These are phyloP conservation scores for Globisporangium spinosum DNA, from an alignment of 352 stramenopile genomes.

Conservation along the genomic window DNA sequence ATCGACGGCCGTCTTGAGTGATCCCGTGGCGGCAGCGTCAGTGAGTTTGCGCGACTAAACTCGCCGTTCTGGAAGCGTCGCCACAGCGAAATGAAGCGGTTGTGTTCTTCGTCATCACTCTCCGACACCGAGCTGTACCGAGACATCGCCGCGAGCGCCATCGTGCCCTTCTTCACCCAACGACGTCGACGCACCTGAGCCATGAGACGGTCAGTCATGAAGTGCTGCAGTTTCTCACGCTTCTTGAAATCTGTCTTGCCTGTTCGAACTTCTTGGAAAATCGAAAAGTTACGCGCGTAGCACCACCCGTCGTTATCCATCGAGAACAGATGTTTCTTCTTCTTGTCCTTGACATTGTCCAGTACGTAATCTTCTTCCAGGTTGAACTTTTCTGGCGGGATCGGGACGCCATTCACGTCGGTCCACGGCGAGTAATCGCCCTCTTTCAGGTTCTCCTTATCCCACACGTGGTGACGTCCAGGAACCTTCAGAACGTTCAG, in stretches of 20 bases:
- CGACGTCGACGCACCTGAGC: constrained; percentile 77
- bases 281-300: constrained; percentile 84
- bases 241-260: constrained; percentile 73
- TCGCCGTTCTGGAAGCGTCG: constrained; percentile 55
- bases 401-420: constrained; percentile 81
- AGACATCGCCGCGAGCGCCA: constrained; percentile 27
- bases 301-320: constrained; percentile 87
- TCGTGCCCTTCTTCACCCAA: constrained; percentile 68
- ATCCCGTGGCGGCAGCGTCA: constrained; percentile 35
- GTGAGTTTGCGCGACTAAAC: constrained; percentile 69
- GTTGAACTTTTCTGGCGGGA: constrained; percentile 71
- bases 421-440: constrained; percentile 84
- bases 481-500: constrained; percentile 75
- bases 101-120: constrained; percentile 68
- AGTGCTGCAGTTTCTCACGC: constrained; percentile 82
- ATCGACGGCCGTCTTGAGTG: constrained; percentile 27
- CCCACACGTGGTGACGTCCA: constrained; percentile 64
- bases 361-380: constrained; percentile 72
- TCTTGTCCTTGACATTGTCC: constrained; percentile 73
- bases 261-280: constrained; percentile 83
- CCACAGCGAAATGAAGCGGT: constrained; percentile 68
- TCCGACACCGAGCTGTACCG: constrained; percentile 55
- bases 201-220: constrained; percentile 81
- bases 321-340: constrained; percentile 75
- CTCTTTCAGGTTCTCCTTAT: constrained; percentile 71